Conservation (phyloP, 2,329 filamentous ascomycete species). For the Hypomyces perniciosus region DNA sequence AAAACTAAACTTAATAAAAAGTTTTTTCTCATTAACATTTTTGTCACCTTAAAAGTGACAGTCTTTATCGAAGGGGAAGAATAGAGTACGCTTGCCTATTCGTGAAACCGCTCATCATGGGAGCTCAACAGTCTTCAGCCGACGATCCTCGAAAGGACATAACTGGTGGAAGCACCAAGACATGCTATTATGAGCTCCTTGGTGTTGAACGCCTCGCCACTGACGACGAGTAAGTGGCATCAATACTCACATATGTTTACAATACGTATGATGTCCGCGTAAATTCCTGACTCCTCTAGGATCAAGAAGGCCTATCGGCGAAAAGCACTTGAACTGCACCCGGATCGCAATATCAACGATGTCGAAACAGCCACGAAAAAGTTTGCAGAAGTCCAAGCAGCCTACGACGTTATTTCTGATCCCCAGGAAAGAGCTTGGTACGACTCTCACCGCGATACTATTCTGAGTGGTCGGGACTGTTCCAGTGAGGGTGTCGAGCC, state of each 20-base stretch:
- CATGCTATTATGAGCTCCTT: conserved; percentile 81
- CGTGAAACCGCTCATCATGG: conserved; percentile 33
- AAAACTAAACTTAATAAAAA: no score
- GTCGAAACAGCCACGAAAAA: conserved; percentile 74
- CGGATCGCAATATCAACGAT: conserved; percentile 86
- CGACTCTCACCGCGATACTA: conserved; percentile 84
- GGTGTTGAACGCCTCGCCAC: conserved; percentile 65
- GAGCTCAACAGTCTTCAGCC: conserved; percentile 48
- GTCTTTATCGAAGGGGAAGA: no score
- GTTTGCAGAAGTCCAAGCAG: conserved; percentile 88
- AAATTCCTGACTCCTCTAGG: conserved; percentile 34
- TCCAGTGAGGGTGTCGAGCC: conserved; percentile 40
- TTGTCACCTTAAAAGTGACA: no score
- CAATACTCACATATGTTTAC: background rate
- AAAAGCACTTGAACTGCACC: conserved; percentile 89
- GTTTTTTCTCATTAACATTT: no score
- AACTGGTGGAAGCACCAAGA: conserved; percentile 47
- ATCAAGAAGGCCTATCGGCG: conserved; percentile 90
- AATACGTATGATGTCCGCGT: background rate
- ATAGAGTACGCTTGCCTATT: no score
- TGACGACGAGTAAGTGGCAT: conserved; percentile 64
- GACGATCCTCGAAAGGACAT: conserved; percentile 25
- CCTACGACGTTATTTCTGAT: conserved; percentile 94
- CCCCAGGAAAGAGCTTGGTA: conserved; percentile 97
- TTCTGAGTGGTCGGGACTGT: conserved; percentile 60